Evolutionary conservation across 2,329 filamentous ascomycete genomes (phyloP).

Genomic region (Chaetomium sp.): DNA sequence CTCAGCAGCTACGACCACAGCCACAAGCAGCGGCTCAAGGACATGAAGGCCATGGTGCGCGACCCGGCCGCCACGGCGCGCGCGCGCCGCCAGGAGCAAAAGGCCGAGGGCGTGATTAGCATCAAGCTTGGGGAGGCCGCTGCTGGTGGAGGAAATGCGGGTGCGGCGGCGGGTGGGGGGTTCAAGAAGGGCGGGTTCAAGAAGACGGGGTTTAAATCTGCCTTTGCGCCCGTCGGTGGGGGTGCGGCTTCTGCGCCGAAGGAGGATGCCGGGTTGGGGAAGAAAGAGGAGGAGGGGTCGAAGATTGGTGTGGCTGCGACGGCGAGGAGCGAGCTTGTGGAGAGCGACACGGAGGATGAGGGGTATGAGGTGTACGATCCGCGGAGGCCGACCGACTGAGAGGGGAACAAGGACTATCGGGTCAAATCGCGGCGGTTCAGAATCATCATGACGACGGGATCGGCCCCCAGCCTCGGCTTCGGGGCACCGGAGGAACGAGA

Average conservation of each 20-base stretch:
- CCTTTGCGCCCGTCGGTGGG: constrained; percentile 61
- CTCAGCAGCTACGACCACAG: constrained; percentile 93
- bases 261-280: constrained; percentile 37
- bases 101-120: constrained; percentile 68
- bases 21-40: constrained; percentile 85
- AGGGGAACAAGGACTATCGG: background rate
- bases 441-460: background rate
- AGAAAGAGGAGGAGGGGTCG: constrained; percentile 32
- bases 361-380: constrained; percentile 71
- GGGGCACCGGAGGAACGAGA: background rate
- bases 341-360: constrained; percentile 70
- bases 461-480: background rate
- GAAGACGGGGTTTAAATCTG: constrained; percentile 81
- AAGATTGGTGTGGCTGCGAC: constrained; percentile 31
- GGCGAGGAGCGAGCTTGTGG: constrained; percentile 42
- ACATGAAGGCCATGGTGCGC: constrained; percentile 82
- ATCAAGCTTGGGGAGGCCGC: constrained; percentile 59
- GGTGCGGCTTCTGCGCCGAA: constrained; percentile 30
- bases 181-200: constrained; percentile 75
- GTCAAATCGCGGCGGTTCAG: background rate
- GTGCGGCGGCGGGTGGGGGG: constrained; percentile 40
- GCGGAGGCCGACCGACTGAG: constrained; percentile 61
- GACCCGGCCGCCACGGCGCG: constrained; percentile 67
- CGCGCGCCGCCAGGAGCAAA: constrained; percentile 70
- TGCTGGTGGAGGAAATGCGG: constrained; percentile 27